Evolutionary conservation across 805 yeast genomes (phyloP), one percentile per base, ranked within the genome.

Genomic region (Pichia membranifaciens): DNA sequence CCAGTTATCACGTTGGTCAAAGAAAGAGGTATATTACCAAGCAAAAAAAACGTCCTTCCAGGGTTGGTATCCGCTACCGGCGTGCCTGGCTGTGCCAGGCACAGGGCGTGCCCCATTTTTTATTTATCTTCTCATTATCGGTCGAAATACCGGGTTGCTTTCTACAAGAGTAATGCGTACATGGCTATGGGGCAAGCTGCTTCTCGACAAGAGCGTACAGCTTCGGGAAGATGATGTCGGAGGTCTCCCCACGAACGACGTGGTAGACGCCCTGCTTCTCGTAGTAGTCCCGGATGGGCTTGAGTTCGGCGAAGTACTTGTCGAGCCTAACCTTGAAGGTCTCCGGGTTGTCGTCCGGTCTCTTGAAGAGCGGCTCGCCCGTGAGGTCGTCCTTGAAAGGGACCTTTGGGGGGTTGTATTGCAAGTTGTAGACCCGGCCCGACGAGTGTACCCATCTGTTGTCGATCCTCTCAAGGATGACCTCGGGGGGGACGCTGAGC

Each of bases 391-490:
- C 98, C 51, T 67, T 73, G 32, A 88, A 95, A 0, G 88, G 79
- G 2, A 73, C 75, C 57, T 83, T 83, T 8, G 98, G 98, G 6
- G 97, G 96, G 57, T 86, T 89, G 65, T 88, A 90, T 47, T 87
- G 81, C 53, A 86, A 62, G 62, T 87, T 91, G 64, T 90, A 90
- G 2, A 89, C 83, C 53, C 97, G 70, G 0, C 97, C 97, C 44
- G 95, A 85, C 0, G 86, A 79, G 64, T 90, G 97, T 36, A 89
- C 84, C 82, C 87, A 88, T 55, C 97, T 68, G 51, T 87, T 84
- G 56, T 84, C 85, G 18, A 91, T 87, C 59, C 98, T 73, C 32
- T 82, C 82, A 22, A 89, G 65, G 23, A 90, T 90, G 5, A 84
- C 86, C n/a, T 72, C 72, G 46, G 84, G 84, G n/a, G 95, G 95